These are phyloP conservation scores for Ophiostoma sp. DNA, from an alignment of 2,329 filamentous ascomycete species.

Conservation along the genomic window DNA sequence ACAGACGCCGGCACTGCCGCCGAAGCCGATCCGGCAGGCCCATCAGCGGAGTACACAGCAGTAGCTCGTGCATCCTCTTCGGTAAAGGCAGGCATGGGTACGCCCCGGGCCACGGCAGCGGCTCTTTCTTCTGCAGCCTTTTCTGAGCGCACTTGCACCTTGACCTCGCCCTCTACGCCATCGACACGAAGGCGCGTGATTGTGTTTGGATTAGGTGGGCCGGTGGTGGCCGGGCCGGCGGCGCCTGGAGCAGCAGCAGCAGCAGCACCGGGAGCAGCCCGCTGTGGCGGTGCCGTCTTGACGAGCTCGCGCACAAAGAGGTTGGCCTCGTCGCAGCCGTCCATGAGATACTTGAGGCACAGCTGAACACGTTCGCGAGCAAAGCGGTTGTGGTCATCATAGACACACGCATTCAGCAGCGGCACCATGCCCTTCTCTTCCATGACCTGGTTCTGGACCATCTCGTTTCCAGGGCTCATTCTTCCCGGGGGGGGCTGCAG, in stretches of 20 bases:
- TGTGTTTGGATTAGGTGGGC: background rate
- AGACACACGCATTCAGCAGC: conserved; percentile 80
- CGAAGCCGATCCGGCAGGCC: background rate
- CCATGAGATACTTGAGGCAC: conserved; percentile 77
- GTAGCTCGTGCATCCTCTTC: background rate
- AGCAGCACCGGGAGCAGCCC: conserved; percentile 22
- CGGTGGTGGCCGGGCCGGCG: background rate
- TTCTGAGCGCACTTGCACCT: conserved; percentile 44
- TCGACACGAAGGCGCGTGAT: conserved; percentile 47
- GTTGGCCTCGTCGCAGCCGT: conserved; percentile 68
- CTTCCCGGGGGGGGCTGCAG: conserved; percentile 71
- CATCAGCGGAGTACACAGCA: conserved; percentile 11
- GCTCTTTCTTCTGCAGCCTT: conserved; percentile 14
- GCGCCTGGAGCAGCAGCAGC: background rate
- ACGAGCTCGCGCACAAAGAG: conserved; percentile 63
- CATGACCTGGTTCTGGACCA: conserved; percentile 83
- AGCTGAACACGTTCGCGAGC: conserved; percentile 88
- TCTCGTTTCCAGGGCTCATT: conserved; percentile 58
- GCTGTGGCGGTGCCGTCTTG: conserved; percentile 29
- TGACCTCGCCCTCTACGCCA: conserved; percentile 52
- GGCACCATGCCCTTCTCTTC: conserved; percentile 80
- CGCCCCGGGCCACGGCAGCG: background rate
- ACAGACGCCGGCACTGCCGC: background rate
- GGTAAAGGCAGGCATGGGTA: background rate
- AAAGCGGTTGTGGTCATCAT: conserved; percentile 90